Base-by-base conservation (phyloP, 768 basidiomycete species). In the Pleurotus djamor region DNA sequence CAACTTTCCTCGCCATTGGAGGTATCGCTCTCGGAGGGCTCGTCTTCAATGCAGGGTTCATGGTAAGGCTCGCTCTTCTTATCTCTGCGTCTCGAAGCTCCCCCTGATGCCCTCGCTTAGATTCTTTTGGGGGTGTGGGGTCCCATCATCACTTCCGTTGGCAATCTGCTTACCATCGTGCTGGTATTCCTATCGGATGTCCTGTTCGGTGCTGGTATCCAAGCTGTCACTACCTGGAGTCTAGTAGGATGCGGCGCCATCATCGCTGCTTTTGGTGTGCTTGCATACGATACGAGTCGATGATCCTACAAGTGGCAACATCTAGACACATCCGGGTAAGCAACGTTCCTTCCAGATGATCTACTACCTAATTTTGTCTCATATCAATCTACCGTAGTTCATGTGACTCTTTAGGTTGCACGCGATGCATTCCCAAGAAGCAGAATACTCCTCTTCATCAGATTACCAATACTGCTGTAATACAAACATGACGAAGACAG, bases 131-230 rank as follows among this genome's bases (percentile, higher is more conserved):
- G 90, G 32, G 72, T 91, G 32, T 95, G 92, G 91, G 94, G 94
- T 3, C 94, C 94, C 5, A 85, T 95, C 44, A 83, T 94, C 45
- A 86, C 87, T 7, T 93, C 92, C 2, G 94, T 97, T 35, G 94
- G 94, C 48, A 94, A 85, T 71, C 81, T 98, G n/a, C 80, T 96
- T n/a, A 95, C 95, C 4, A 96, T 96, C 64, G 92, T 96, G 38
- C 80, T 97, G 51, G 91, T 94, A 12, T 83, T 94, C 49, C 66
- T 92, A 13, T 85, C 89, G 44, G 95, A 98, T 72, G 78, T 89
- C 6, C 63, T 88, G 14, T 88, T 94, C 61, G 86, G 92, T 17
- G 79, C 80, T 54, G 85, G 82, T 3, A 69, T 81, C 41, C 80
- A 85, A 38, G 76, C 81, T 1, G 68, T 94, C 59, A 92, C 88